These are phyloP conservation scores for Pilobolus umbonatus DNA, from an alignment of 192 early-diverging fungal species.

Conservation along the genomic window DNA sequence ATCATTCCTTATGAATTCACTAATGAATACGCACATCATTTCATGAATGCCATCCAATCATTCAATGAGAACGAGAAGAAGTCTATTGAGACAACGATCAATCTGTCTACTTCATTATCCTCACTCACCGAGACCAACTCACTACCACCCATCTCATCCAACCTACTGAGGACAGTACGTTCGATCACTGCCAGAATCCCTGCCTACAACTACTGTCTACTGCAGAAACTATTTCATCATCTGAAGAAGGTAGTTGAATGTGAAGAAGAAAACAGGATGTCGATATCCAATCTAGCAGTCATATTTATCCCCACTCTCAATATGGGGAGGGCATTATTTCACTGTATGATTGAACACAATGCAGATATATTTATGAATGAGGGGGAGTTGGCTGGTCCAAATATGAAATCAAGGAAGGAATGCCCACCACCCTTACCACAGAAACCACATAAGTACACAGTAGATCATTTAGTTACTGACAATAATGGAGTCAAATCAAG, in stretches of 20 bases:
- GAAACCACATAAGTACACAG: conserved; percentile 6
- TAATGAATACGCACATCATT: conserved; percentile 40
- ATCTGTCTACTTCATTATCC: background rate
- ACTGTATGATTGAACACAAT: conserved; percentile 42
- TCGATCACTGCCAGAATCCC: conserved; percentile 42
- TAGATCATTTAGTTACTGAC: background rate
- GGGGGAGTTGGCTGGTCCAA: conserved; percentile 11
- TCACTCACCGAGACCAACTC: conserved; percentile 3
- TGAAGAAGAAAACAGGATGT: conserved; percentile 53
- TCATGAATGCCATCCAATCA: conserved; percentile 23
- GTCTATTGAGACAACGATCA: background rate
- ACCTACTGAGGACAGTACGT: conserved; percentile 23
- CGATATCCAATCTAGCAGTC: conserved; percentile 51
- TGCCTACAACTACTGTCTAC: conserved; percentile 43
- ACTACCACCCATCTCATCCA: conserved; percentile 22
- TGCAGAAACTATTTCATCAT: conserved; percentile 48
- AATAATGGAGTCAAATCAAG: background rate
- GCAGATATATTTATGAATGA: conserved; percentile 22
- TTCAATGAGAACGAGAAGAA: conserved; percentile 18
- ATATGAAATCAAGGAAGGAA: background rate
- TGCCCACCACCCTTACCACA: conserved; percentile 16
- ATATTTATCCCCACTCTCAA: conserved; percentile 59
- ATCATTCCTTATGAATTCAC: conserved; percentile 42
- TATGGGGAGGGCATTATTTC: conserved; percentile 50
- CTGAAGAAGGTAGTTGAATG: conserved; percentile 45